A percentile compares a stretch with the other conserved stretches of the same genome.
phyloP scores from a whole-genome alignment of 768 basidiomycete species.

The Tulasnella sp. region DNA sequence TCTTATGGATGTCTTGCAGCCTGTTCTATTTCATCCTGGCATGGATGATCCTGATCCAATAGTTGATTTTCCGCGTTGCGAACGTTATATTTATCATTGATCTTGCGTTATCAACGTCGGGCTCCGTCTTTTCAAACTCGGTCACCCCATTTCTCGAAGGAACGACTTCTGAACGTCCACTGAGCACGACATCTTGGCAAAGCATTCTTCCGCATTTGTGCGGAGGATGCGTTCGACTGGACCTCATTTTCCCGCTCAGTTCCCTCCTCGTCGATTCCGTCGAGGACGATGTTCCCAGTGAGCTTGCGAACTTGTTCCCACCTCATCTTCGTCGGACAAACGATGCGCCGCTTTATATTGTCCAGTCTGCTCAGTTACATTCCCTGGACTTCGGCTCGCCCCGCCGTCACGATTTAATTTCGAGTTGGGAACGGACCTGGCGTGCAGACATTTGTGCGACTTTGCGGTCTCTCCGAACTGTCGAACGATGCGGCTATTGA shows the following conservation, averaged over 20 bases:
- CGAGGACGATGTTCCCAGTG: background rate
- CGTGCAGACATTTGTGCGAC: background rate
- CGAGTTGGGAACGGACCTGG: too few relatives aligned
- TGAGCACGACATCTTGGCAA: too few relatives aligned
- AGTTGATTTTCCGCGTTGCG: background rate
- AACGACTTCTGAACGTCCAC: background rate
- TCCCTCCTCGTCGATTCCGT: too few relatives aligned
- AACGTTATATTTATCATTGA: background rate
- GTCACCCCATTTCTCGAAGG: background rate
- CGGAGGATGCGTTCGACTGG: too few relatives aligned
- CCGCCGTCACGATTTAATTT: too few relatives aligned
- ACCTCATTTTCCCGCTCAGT: too few relatives aligned
- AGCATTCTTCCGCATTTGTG: too few relatives aligned
- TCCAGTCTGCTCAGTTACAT: too few relatives aligned
- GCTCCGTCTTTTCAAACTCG: background rate
- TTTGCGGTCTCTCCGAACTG: background rate
- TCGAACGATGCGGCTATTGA: background rate
- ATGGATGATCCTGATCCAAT: conserved; percentile 95
- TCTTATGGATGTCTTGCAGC: conserved; percentile 32
- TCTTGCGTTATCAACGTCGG: background rate
- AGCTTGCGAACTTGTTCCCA: background rate
- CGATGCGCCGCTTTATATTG: background rate
- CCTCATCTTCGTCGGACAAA: background rate
- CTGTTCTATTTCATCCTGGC: conserved; percentile 91
- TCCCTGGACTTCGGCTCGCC: background rate